Conservation (phyloP, 176 grass and related monocot species). For the Oryza punctata region DNA sequence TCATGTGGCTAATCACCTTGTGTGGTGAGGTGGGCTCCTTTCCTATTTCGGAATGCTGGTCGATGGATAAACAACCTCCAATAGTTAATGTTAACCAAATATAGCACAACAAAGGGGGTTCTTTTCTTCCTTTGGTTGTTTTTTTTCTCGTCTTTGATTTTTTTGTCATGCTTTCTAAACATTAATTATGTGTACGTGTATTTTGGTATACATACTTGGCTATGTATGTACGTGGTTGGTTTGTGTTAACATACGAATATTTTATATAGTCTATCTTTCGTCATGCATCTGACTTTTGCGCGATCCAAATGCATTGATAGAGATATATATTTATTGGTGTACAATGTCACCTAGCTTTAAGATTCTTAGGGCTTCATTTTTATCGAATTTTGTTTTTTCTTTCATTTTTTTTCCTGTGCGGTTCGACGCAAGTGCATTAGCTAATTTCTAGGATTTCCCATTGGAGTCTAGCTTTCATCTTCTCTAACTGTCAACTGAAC, state of each 20-base stretch:
- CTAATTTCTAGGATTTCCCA: background rate
- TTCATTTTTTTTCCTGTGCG: background rate
- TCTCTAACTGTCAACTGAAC: background rate
- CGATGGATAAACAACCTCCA: background rate
- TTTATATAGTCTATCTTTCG: background rate
- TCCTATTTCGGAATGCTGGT: conserved; percentile 32
- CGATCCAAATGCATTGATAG: background rate
- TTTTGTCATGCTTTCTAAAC: background rate
- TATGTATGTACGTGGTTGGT: conserved; percentile 32
- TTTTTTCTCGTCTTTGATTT: background rate
- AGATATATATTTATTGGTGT: background rate
- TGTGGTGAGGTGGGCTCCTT: conserved; percentile 22
- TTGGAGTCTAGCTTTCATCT: background rate
- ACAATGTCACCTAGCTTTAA: conserved; percentile 18
- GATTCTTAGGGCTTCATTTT: background rate
- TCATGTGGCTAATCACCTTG: conserved; percentile 1
- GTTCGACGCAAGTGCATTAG: background rate
- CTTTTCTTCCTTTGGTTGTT: background rate
- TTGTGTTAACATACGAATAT: conserved; percentile 17
- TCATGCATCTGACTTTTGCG: background rate
- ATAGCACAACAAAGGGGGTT: background rate
- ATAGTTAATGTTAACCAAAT: conserved; percentile 27
- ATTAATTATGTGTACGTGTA: background rate
- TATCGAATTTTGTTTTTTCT: background rate
- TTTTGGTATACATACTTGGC: background rate